phyloP scores from a whole-genome alignment of 768 basidiomycete genomes.

The Auriscalpium microsporum region DNA sequence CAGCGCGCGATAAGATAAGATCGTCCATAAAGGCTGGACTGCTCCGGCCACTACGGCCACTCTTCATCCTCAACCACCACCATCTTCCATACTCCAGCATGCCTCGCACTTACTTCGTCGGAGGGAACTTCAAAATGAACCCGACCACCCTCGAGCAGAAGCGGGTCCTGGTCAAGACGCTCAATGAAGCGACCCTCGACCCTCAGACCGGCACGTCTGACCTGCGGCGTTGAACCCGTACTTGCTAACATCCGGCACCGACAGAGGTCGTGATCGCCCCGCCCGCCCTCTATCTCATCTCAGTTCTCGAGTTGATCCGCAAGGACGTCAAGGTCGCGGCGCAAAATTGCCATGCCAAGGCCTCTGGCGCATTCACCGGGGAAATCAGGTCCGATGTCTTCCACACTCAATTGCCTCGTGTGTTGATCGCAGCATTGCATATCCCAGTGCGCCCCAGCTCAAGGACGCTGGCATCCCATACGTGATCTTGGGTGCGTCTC shows the following conservation, averaged over 20 bases:
- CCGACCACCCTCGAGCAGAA: conserved; percentile 59
- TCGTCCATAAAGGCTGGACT: too few species aligned
- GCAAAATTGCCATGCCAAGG: conserved; percentile 84
- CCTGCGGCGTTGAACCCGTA: conserved; percentile 2
- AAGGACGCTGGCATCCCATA: conserved; percentile 81
- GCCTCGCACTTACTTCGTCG: conserved; percentile 87
- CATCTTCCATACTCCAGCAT: conserved; percentile 26
- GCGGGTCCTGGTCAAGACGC: conserved; percentile 49
- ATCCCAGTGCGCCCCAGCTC: conserved; percentile 67
- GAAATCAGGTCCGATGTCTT: conserved; percentile 69
- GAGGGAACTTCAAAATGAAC: conserved; percentile 99
- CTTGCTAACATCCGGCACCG: conserved; percentile 5
- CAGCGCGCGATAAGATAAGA: too few species aligned
- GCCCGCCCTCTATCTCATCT: conserved; percentile 80
- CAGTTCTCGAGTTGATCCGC: conserved; percentile 52
- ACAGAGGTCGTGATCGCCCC: conserved; percentile 92
- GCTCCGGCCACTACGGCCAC: too few species aligned
- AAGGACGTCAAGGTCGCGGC: conserved; percentile 75
- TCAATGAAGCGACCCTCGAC: conserved; percentile 80
- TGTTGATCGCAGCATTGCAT: background rate
- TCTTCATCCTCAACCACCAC: background rate
- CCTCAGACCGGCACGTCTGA: conserved; percentile 54
- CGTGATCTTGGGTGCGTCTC: conserved; percentile 73
- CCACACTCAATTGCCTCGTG: background rate
- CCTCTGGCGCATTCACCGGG: conserved; percentile 89